phyloP scores from a whole-genome alignment of 2,329 filamentous ascomycete genomes.

The Rasamsonia emersonii region DNA sequence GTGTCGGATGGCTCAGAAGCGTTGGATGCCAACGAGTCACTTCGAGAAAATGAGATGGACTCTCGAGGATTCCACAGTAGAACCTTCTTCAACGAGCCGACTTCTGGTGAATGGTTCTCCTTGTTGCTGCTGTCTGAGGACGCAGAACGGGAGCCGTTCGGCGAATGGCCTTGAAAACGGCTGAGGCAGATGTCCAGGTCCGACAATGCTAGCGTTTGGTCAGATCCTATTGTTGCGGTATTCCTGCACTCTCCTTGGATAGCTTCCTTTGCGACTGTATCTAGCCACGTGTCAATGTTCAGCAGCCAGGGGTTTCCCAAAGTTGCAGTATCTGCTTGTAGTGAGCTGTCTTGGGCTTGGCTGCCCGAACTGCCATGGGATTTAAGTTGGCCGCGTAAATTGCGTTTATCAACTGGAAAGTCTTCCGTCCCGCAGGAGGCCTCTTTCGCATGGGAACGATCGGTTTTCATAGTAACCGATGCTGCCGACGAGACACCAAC shows the following conservation, averaged over 20 bases:
- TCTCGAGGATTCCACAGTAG: not conserved
- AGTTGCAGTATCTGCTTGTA: too few relatives aligned
- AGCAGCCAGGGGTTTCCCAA: too few relatives aligned
- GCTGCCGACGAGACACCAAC: too few relatives aligned
- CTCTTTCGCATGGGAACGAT: too few relatives aligned
- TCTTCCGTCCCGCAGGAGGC: too few relatives aligned
- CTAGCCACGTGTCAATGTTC: not conserved
- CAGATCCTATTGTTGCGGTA: not conserved
- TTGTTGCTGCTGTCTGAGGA: not conserved
- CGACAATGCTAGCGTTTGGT: not conserved
- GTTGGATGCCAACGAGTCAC: not conserved
- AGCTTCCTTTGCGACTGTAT: not conserved
- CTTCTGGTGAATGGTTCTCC: not conserved
- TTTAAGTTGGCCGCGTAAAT: too few relatives aligned
- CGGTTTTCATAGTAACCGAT: too few relatives aligned
- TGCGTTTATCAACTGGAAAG: too few relatives aligned
- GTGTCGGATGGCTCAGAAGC: not conserved
- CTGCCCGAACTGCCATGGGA: too few relatives aligned
- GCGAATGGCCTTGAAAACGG: not conserved
- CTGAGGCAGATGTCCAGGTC: not conserved
- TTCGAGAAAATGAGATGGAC: not conserved
- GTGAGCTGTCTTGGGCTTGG: too few relatives aligned
- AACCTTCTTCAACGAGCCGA: not conserved
- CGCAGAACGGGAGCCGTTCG: too few relatives aligned
- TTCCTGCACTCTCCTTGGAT: not conserved